These are phyloP conservation scores for Hypomyces rosellus DNA, from an alignment of 2,329 filamentous ascomycete genomes.

Conservation along the genomic window DNA sequence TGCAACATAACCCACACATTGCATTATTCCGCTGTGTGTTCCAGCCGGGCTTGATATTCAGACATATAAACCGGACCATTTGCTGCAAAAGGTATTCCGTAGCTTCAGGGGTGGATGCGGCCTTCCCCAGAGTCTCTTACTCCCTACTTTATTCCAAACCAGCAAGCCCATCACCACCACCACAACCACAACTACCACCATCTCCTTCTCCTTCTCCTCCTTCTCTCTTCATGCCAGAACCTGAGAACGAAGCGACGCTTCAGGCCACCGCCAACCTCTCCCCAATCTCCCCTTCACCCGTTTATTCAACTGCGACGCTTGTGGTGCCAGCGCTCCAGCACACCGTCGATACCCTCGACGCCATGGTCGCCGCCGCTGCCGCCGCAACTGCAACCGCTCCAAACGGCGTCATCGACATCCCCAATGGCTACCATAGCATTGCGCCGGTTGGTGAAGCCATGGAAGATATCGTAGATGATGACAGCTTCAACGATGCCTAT, in stretches of 20 bases:
- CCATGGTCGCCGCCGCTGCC: slow-evolving; percentile 35
- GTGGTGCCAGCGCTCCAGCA: slow-evolving; percentile 46
- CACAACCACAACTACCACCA: background rate
- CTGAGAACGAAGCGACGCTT: slow-evolving; percentile 38
- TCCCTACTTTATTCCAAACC: background rate
- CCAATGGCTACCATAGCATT: slow-evolving; percentile 27
- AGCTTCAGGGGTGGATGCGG: background rate
- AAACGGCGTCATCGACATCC: slow-evolving; percentile 24
- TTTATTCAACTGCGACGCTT: slow-evolving; percentile 40
- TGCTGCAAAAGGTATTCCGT: background rate
- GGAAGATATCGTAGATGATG: slow-evolving; percentile 37
- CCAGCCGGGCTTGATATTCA: background rate
- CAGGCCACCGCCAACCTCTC: slow-evolving; percentile 49
- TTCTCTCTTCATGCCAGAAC: slow-evolving; percentile 8
- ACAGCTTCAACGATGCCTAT: slow-evolving; percentile 44
- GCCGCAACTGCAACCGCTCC: slow-evolving; percentile 21
- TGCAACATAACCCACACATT: slow-evolving; percentile 8
- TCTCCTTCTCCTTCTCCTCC: slow-evolving; percentile 12
- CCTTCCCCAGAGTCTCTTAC: background rate
- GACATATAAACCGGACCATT: background rate
- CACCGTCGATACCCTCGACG: slow-evolving; percentile 45
- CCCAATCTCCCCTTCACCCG: slow-evolving; percentile 44
- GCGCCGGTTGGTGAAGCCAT: slow-evolving; percentile 29
- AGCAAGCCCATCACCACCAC: background rate
- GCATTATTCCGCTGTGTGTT: slow-evolving; percentile 3